phyloP scores from a whole-genome alignment of 805 yeast species.

The Naumovozyma dairenensis region DNA sequence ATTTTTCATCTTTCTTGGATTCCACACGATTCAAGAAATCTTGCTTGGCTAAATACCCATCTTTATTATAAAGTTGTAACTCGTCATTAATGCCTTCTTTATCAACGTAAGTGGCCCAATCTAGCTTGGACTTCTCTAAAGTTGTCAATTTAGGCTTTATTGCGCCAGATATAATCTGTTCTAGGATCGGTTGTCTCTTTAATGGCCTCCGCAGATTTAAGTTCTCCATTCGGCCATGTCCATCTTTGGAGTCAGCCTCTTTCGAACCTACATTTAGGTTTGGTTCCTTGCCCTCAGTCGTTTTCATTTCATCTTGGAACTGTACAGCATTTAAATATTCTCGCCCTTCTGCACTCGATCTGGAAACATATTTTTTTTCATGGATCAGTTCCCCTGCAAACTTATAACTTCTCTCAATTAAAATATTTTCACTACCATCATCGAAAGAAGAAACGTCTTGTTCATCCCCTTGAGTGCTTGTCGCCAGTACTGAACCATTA shows the following conservation, averaged over 20 bases:
- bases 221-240: background rate
- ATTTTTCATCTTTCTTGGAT: conserved; percentile 29
- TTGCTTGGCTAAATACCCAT: conserved; percentile 84
- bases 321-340: conserved; percentile 59
- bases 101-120: conserved; percentile 93
- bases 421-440: conserved; percentile 41
- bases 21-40: conserved; percentile 78
- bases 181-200: conserved; percentile 67
- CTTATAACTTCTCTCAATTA: conserved; percentile 67
- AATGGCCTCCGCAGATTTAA: conserved; percentile 42
- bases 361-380: conserved; percentile 70
- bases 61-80: conserved; percentile 68
- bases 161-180: conserved; percentile 60
- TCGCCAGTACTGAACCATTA: conserved; percentile 19
- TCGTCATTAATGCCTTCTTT: conserved; percentile 78
- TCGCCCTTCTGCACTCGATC: conserved; percentile 75
- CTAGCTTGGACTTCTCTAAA: conserved; percentile 82
- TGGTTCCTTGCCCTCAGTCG: background rate
- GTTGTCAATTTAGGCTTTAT: conserved; percentile 79
- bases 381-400: conserved; percentile 81
- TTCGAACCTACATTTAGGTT: background rate
- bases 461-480: conserved; percentile 6
- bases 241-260: conserved; percentile 14
- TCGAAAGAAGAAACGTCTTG: conserved; percentile 1
- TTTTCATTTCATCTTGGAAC: conserved; percentile 19